Base-by-base conservation (phyloP, 2,329 filamentous ascomycete genomes). In the Thermomyces lanuginosus region DNA sequence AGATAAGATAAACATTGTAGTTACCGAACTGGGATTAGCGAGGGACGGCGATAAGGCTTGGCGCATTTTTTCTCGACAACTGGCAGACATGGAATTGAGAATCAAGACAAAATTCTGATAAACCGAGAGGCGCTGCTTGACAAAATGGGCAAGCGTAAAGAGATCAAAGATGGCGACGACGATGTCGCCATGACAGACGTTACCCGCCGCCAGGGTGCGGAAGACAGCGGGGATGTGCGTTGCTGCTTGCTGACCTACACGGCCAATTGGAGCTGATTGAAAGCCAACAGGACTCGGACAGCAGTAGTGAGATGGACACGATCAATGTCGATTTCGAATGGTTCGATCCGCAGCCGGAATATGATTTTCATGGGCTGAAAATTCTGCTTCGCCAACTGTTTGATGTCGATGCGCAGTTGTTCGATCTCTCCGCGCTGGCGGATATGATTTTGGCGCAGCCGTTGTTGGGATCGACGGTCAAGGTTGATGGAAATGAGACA, bases 321-420 rank as follows among this genome's bases (percentile, higher is more conserved):
- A 72, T 98, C 38, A 76, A 95, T 48, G 83, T 95, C 31, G 86
- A 95, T 39, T 98, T 98, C 45, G 89, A 98, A 60, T 95, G 83
- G 79, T 98, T 95, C 61, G 91, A 93, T 56, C 92, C 86, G 36
- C 76, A 89, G 42, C 66, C 79, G 2, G 72, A 78, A 5, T 67
- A 92, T 42, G 89, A 98, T 55, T 95, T 95, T 55, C 86, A 95
- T 56, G 89, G 89, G 32, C 69, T 91, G 42, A 93, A 93, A 54
- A 76, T 72, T 6, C 71, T 98, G 5, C 57, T 93, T 33, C 78
- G 86, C 33, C 89, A 98, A 54, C 71, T 98, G 21, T 75, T 98
- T 51, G 89, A 95, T 52, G 71, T 79, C 28, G 89, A 98, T 56
- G 68, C 77, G 24, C 67, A 76, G 33, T 64, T 91, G 16, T 82